Evolutionary conservation across 2,329 filamentous ascomycete genomes (phyloP).

Genomic region (Fusarium tricinctum): DNA sequence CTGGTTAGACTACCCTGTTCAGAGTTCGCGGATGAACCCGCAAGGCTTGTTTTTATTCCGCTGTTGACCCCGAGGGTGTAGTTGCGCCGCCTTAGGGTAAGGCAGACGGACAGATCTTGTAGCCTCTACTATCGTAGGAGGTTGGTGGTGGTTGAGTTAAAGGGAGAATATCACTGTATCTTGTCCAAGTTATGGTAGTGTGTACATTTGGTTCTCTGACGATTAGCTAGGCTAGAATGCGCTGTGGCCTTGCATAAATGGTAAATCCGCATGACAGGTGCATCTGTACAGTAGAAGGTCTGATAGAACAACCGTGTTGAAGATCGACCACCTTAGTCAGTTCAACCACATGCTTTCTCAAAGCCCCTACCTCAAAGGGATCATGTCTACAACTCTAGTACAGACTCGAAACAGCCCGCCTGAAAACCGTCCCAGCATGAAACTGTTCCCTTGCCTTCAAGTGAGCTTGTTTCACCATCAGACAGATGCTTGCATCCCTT

Average conservation of each 20-base stretch:
- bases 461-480: slow-evolving; percentile 32
- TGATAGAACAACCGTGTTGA: slow-evolving; percentile 12
- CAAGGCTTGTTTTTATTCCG: not conserved
- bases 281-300: not conserved
- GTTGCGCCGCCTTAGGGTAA: no score
- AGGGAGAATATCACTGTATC: not conserved
- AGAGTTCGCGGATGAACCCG: not conserved
- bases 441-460: slow-evolving; percentile 26
- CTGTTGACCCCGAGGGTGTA: no score
- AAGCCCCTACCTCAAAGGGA: not conserved
- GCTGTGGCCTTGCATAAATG: not conserved
- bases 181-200: not conserved
- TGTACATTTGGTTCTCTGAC: not conserved
- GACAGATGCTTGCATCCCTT: slow-evolving; percentile 6
- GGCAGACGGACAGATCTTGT: no score
- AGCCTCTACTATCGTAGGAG: no score
- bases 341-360: not conserved
- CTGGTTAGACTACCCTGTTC: no score
- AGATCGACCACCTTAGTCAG: slow-evolving; percentile 6
- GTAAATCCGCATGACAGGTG: not conserved
- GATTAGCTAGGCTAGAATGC: not conserved
- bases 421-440: slow-evolving; percentile 8
- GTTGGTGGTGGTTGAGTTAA: not conserved
- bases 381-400: not conserved
- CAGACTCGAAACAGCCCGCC: slow-evolving; percentile 16